Base-by-base conservation (phyloP, 345 rosid species). In the Chamaenerion angustifolium region DNA sequence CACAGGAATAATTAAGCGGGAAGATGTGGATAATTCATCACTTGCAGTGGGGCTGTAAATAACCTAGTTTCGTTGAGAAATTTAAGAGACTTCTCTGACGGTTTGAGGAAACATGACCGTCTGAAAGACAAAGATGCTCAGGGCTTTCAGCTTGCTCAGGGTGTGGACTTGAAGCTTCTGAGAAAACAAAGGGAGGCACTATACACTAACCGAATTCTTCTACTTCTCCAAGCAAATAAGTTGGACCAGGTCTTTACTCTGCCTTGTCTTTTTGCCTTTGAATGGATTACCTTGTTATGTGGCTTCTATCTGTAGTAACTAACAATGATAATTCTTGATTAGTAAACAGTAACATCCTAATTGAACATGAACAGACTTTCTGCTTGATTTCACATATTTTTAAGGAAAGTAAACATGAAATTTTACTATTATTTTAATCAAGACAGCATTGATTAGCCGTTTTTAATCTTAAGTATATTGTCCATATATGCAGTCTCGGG, bases 211-310 rank as follows among this genome's bases (percentile, higher is more conserved):
- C 78, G 95, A 2, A 61, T 84, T 59, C 93, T 82, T 66, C 68
- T 87, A 47, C 98, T 87, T 69, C 85, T 87, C 62, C 96, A 92
- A 62, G 82, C 95, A 19, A 90, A 86, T 67, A 90, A 90, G 76
- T 64, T 90, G 70, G 98, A 90, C 68, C 95, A 83, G 97, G 95
- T 90, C 15, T 27, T 64, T n/a, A 61, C 18, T 46, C 49, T 17
- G 27, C 11, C 56, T 55, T 54, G 14, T 58, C 49, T 13, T 12
- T 19, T 31, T 45, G 8, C 1, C 16, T 31, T 6, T 14, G 17
- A 40, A 46, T 46, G 10, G 25, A 25, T 15, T 45, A 27, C 10
- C 17, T 14, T 25, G n/a, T 6, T 25, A 25, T 35, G 10, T 1
- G 15, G 43, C 15, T 42, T 1, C 19, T 31, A 8, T 25, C 37